These are phyloP conservation scores for Pichia nakasei DNA, from an alignment of 805 yeast species.

Conservation along the genomic window DNA sequence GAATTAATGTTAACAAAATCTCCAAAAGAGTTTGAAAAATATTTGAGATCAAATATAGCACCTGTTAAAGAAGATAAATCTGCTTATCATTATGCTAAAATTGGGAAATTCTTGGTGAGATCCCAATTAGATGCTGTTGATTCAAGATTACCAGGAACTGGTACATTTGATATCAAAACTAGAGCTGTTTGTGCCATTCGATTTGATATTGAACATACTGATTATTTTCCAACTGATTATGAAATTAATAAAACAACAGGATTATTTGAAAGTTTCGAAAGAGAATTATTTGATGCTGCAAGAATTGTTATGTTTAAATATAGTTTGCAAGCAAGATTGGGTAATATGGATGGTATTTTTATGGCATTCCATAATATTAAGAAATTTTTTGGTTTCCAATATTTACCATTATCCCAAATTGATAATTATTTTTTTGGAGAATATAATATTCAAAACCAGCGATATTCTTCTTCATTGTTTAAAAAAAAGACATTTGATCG, in stretches of 20 bases:
- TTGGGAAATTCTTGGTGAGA: conserved; percentile 67
- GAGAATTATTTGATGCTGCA: conserved; percentile 70
- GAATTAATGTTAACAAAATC: conserved; percentile 67
- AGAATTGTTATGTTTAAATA: conserved; percentile 76
- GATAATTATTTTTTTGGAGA: conserved; percentile 53
- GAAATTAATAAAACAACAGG: conserved; percentile 58
- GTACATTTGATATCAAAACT: conserved; percentile 86
- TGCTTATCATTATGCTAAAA: conserved; percentile 61
- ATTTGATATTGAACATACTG: conserved; percentile 53
- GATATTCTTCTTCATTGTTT: not conserved
- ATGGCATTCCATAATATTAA: conserved; percentile 83
- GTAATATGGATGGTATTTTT: conserved; percentile 94
- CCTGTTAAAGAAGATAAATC: conserved; percentile 9
- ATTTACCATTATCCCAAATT: conserved; percentile 64
- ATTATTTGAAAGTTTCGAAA: conserved; percentile 65
- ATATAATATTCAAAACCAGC: not conserved
- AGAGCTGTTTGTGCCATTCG: conserved; percentile 85
- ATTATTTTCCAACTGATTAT: conserved; percentile 54
- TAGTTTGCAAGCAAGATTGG: conserved; percentile 85
- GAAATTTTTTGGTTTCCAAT: conserved; percentile 82
- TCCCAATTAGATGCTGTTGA: conserved; percentile 88
- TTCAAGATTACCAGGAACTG: conserved; percentile 72
- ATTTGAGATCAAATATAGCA: conserved; percentile 15
- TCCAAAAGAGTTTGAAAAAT: conserved; percentile 39
- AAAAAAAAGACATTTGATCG: not conserved